Conservation (phyloP, 257 asterid genomes). For the Osmanthus fragrans region DNA sequence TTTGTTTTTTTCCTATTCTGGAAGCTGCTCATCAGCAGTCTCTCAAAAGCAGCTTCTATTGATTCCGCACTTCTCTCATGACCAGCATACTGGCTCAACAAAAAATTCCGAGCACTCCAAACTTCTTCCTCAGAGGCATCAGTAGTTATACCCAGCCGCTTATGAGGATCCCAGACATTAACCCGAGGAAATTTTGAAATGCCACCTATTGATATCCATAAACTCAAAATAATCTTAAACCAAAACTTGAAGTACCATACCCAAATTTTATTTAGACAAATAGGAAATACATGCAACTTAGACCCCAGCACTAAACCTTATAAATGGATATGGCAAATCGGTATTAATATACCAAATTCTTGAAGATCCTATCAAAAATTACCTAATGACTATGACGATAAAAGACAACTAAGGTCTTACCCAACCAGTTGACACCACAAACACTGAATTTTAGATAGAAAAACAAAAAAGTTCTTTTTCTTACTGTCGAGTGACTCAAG, state of each 20-base stretch:
- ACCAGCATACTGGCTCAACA: constrained; percentile 66
- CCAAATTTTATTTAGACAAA: neutral
- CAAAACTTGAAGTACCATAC: neutral
- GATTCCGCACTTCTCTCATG: constrained; percentile 87
- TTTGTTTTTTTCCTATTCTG: constrained; percentile 75
- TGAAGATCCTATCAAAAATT: neutral
- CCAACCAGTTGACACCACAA: neutral
- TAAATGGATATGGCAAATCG: neutral
- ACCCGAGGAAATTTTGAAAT: constrained; percentile 55
- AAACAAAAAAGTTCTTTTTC: too few species aligned
- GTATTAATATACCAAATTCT: neutral
- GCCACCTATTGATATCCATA: constrained; percentile 45
- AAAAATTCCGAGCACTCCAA: constrained; percentile 92
- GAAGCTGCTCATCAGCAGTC: constrained; percentile 80
- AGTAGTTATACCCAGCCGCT: constrained; percentile 73
- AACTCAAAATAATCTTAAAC: neutral
- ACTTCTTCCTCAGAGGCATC: constrained; percentile 95
- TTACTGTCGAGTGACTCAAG: too few species aligned
- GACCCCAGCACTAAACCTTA: neutral
- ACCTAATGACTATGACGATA: neutral
- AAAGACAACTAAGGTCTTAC: neutral
- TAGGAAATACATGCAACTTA: neutral
- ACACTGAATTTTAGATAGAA: neutral
- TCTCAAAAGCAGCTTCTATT: constrained; percentile 94
- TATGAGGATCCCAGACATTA: constrained; percentile 86